Evolutionary conservation across 805 yeast genomes (phyloP), one percentile per base, ranked within the genome.

Genomic region (Hemisphaericaspora nanyangensis): DNA sequence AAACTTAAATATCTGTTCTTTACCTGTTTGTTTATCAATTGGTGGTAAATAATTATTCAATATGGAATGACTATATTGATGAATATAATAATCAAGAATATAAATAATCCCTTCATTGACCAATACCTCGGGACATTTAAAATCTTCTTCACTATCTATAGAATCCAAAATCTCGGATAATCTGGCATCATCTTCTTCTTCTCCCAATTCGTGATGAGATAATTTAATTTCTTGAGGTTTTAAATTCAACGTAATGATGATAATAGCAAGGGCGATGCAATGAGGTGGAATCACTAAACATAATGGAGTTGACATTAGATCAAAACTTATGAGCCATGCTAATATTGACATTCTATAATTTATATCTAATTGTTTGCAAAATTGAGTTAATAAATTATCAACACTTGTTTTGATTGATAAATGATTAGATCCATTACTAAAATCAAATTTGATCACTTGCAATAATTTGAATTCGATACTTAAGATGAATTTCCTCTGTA

Each of bases 371-470:
- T 64, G 70, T 53, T 77, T 85, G 31, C 76, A 72, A 46, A 76
- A 70, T 49, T 82, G 81, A 15, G 86, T 71, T 7, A 85, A 68
- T 46, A 79, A 72, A 47, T 77, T 80, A 55, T 87, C 95, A 19
- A 79, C 72, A 30, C 34, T 42, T 12, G 32, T 31, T 16, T 31
- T 35, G 3, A 42, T 31, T 2, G 38, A 32, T 5, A 39, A 32
- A 6, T 68, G 62, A 26, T 63, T 62, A 12, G 56, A 46, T 37
- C 79, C 78, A 31, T 76, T 71, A 48, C 95, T 71, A 52, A 87
- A 86, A 57, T 89, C 96, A 54, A 89, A 90, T 17, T 83, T 77
- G 47, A 84, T 75, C 1, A 85, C 72, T 52, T 89, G 95, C 47
- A 90, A 65, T 35, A 89, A 66, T 52, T 78, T 80, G 48, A 81